Conservation (phyloP, 176 grass and related monocot species). For the Oryza glumipatula region DNA sequence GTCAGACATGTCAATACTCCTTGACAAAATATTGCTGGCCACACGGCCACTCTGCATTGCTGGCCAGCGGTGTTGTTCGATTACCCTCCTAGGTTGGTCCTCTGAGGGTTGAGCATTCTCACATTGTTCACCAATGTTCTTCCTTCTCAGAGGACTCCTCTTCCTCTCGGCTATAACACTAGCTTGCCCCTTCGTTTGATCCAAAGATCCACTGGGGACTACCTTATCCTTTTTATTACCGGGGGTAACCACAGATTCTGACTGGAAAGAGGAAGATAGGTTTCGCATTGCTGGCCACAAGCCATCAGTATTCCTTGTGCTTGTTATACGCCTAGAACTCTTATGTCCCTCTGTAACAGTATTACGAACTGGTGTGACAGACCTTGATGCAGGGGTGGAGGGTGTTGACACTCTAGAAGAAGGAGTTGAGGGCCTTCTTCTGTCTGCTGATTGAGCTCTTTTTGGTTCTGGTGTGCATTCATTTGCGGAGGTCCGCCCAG, state of each 20-base stretch:
- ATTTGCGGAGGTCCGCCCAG: conserved; percentile 19
- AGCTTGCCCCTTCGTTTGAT: conserved; percentile 26
- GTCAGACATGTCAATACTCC: conserved; percentile 48
- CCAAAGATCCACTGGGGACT: conserved; percentile 24
- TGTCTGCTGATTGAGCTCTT: conserved; percentile 76
- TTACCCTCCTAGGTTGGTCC: conserved; percentile 46
- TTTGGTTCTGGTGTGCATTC: conserved; percentile 48
- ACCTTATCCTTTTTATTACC: conserved; percentile 61
- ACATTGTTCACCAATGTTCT: conserved; percentile 61
- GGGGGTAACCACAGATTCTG: conserved; percentile 52
- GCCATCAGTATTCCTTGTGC: conserved; percentile 53
- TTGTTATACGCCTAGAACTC: conserved; percentile 45
- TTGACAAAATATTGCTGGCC: conserved; percentile 49
- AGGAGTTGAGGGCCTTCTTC: conserved; percentile 70
- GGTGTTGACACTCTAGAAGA: conserved; percentile 62
- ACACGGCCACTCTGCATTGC: conserved; percentile 53
- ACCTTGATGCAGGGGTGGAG: conserved; percentile 54
- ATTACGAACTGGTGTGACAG: conserved; percentile 63
- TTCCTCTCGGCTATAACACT: conserved; percentile 55
- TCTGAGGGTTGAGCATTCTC: conserved; percentile 62
- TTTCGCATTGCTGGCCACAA: conserved; percentile 97
- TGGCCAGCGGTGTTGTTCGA: conserved; percentile 71
- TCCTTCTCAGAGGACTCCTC: conserved; percentile 76
- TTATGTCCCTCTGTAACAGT: conserved; percentile 48
- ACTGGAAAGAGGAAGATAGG: conserved; percentile 75